Evolutionary conservation across 805 yeast species (phyloP).

Genomic region (Saccharomyces jurei): DNA sequence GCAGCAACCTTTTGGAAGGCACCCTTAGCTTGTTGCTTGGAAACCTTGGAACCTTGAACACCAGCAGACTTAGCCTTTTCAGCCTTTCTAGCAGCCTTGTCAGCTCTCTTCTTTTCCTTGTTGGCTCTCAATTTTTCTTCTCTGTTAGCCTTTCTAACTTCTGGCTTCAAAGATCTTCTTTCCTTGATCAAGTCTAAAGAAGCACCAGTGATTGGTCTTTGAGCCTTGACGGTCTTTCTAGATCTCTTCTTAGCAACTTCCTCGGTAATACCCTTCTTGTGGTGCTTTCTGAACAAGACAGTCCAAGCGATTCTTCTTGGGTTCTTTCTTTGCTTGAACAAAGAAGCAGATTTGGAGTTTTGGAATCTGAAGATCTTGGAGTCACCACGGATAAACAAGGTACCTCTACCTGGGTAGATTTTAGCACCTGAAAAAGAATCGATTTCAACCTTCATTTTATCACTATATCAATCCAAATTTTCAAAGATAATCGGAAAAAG

Average conservation of each 20-base stretch:
- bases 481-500: slow-evolving; percentile 2
- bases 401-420: slow-evolving; percentile 99
- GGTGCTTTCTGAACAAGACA: slow-evolving; percentile 96
- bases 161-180: slow-evolving; percentile 90
- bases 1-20: slow-evolving; percentile 92
- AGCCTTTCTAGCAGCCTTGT: slow-evolving; percentile 88
- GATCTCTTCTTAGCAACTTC: slow-evolving; percentile 91
- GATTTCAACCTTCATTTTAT: slow-evolving; percentile 92
- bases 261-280: slow-evolving; percentile 98
- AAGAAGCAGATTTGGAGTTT: slow-evolving; percentile 89
- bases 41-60: slow-evolving; percentile 62
- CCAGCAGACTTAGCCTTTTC: slow-evolving; percentile 75
- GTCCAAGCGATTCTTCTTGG: slow-evolving; percentile 99
- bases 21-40: slow-evolving; percentile 94
- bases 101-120: slow-evolving; percentile 80
- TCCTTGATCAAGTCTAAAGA: slow-evolving; percentile 93
- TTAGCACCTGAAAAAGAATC: slow-evolving; percentile 97
- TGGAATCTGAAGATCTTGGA: slow-evolving; percentile 98
- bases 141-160: slow-evolving; percentile 93
- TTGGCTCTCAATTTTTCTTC: slow-evolving; percentile 73
- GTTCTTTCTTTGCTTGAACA: slow-evolving; percentile 98
- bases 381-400: slow-evolving; percentile 96
- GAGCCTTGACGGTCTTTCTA: slow-evolving; percentile 92
- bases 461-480: not conserved
- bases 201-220: slow-evolving; percentile 98